These are phyloP conservation scores for Cardamine resedifolia DNA, from an alignment of 345 rosid genomes.

Conservation along the genomic window DNA sequence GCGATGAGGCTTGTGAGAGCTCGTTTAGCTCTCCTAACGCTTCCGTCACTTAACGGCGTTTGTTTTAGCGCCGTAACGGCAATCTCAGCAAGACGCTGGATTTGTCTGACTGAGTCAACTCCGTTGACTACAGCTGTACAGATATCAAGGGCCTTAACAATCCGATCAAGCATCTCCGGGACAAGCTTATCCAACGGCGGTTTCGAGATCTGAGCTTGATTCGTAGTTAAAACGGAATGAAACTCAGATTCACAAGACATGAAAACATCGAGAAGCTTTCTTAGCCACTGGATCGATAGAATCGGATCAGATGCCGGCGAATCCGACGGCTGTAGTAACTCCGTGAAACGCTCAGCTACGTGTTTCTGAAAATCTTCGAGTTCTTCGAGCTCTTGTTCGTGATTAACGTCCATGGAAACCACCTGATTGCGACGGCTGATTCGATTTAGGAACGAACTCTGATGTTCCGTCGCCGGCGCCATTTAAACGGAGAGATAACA, in stretches of 20 bases:
- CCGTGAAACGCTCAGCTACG: conserved; percentile 67
- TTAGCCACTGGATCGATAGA: conserved; percentile 75
- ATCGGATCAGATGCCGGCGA: conserved; percentile 34
- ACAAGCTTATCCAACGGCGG: conserved; percentile 81
- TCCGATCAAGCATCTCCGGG: conserved; percentile 72
- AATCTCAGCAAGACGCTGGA: conserved; percentile 70
- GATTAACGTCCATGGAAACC: conserved; percentile 62
- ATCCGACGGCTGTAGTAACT: conserved; percentile 40
- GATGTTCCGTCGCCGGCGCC: conserved; percentile 76
- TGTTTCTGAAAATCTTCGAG: conserved; percentile 71
- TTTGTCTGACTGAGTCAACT: conserved; percentile 66
- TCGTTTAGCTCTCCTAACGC: conserved; percentile 69
- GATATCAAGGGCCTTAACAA: conserved; percentile 73
- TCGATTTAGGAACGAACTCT: conserved; percentile 70
- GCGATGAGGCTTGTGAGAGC: conserved; percentile 53
- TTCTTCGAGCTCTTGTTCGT: conserved; percentile 85
- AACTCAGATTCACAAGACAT: conserved; percentile 89
- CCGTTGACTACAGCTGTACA: conserved; percentile 77
- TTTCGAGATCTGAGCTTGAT: conserved; percentile 60
- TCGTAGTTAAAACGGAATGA: conserved; percentile 57
- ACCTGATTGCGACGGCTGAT: conserved; percentile 86
- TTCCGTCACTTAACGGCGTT: conserved; percentile 75
- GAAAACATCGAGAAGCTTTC: conserved; percentile 75
- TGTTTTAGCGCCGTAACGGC: conserved; percentile 64
- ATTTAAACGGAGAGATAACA: neutral